phyloP scores from a whole-genome alignment of 2,329 filamentous ascomycete species.

The Chalaropsis ovoidea region DNA sequence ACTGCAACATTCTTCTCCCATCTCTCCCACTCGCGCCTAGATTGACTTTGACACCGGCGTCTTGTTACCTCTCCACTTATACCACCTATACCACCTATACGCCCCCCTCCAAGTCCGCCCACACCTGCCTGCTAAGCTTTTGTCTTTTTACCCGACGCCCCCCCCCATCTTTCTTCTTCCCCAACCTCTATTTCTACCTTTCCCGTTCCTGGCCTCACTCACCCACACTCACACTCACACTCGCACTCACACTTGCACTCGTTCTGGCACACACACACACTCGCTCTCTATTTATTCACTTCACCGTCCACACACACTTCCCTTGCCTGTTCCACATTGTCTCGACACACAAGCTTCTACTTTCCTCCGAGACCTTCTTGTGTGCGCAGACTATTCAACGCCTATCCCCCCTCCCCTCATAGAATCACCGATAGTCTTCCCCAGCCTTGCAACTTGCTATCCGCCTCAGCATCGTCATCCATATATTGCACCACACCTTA shows the following conservation, averaged over 20 bases:
- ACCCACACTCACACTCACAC: background rate
- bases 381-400: background rate
- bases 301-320: background rate
- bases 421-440: background rate
- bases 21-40: background rate
- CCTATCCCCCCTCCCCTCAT: background rate
- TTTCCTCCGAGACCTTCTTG: background rate
- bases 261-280: background rate
- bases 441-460: background rate
- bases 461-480: background rate
- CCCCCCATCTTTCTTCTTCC: background rate
- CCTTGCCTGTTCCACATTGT: slow-evolving; percentile 3
- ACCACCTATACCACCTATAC: slow-evolving; percentile 1
- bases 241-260: background rate
- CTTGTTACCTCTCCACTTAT: slow-evolving; percentile 15
- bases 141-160: slow-evolving; percentile 3
- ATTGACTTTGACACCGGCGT: slow-evolving; percentile 4
- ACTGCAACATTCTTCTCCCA: slow-evolving; percentile 3
- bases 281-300: background rate
- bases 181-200: background rate
- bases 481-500: background rate
- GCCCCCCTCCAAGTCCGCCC: slow-evolving; percentile 2
- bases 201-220: background rate
- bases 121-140: slow-evolving; percentile 1
- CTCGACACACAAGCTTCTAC: background rate